Percentiles rank a stretch among this genome's conserved stretches.
Conservation (phyloP, 768 basidiomycete genomes). For the Jaapia argillacea region DNA sequence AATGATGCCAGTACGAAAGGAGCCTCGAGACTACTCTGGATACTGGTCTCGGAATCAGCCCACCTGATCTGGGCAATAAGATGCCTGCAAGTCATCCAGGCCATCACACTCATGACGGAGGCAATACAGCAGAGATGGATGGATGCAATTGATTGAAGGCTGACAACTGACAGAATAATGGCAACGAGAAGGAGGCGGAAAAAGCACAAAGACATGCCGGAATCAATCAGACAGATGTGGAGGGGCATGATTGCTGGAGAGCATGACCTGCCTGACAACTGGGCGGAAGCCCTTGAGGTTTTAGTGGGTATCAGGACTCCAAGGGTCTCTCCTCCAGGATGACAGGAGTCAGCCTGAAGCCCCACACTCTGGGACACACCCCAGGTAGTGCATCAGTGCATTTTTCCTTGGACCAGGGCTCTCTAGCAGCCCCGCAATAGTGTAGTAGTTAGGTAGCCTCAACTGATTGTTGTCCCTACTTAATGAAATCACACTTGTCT, state of each 20-base stretch:
- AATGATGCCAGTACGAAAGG: neutral
- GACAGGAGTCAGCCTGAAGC: neutral
- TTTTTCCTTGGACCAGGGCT: neutral
- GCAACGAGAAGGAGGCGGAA: neutral
- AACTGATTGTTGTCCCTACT: neutral
- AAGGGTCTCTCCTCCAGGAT: neutral
- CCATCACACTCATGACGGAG: neutral
- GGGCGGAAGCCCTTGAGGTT: neutral
- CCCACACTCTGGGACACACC: neutral
- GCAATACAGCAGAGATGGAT: neutral
- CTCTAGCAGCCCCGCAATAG: neutral
- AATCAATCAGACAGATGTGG: neutral
- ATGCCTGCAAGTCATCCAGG: conserved; percentile 15
- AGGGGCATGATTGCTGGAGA: neutral
- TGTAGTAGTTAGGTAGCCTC: neutral
- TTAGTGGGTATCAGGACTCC: conserved; percentile 4
- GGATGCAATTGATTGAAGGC: neutral
- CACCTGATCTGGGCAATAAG: conserved; percentile 22
- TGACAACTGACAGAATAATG: neutral
- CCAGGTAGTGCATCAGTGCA: neutral
- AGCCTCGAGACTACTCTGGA: conserved; percentile 10
- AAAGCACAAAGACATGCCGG: neutral
- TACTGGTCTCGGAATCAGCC: conserved; percentile 18
- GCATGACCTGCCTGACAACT: neutral
- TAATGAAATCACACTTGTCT: neutral